Conservation (phyloP, 148 eudicot species). For the Cornus florida region DNA sequence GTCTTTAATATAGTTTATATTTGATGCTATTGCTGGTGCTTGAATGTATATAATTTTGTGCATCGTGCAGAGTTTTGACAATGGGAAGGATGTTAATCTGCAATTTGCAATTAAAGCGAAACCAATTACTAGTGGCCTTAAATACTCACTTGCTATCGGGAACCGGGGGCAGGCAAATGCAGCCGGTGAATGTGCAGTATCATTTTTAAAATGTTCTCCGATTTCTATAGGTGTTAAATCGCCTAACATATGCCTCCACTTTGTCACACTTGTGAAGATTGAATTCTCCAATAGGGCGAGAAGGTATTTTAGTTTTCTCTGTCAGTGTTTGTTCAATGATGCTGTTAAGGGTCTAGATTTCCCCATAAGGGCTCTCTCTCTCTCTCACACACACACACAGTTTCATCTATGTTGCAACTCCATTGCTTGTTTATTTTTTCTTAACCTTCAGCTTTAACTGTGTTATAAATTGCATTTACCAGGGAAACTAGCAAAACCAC, state of each 20-base stretch:
- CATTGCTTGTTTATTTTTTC: not conserved
- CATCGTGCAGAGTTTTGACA: no score
- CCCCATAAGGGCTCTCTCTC: not conserved
- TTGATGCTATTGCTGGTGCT: no score
- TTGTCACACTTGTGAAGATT: slow-evolving; percentile 89
- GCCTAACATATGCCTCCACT: slow-evolving; percentile 96
- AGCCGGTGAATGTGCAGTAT: slow-evolving; percentile 44
- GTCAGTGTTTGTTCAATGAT: not conserved
- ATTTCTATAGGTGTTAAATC: slow-evolving; percentile 57
- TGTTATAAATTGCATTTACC: not conserved
- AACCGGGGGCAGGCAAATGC: slow-evolving; percentile 99
- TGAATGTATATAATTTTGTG: no score
- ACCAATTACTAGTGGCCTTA: slow-evolving; percentile 96
- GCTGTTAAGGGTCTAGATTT: not conserved
- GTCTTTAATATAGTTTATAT: no score
- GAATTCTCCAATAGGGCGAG: slow-evolving; percentile 97
- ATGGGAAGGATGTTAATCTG: no score
- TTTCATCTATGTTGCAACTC: not conserved
- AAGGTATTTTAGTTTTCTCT: slow-evolving; percentile 35
- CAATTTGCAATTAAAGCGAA: slow-evolving; percentile 98
- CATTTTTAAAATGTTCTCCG: not conserved
- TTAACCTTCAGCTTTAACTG: not conserved
- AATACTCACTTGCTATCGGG: slow-evolving; percentile 95
- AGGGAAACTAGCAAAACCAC: no score
- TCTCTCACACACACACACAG: not conserved